A percentile compares a stretch with the other conserved stretches of the same genome.
Conservation (phyloP, 176 grass and related monocot species). For the Dactylis glomerata region DNA sequence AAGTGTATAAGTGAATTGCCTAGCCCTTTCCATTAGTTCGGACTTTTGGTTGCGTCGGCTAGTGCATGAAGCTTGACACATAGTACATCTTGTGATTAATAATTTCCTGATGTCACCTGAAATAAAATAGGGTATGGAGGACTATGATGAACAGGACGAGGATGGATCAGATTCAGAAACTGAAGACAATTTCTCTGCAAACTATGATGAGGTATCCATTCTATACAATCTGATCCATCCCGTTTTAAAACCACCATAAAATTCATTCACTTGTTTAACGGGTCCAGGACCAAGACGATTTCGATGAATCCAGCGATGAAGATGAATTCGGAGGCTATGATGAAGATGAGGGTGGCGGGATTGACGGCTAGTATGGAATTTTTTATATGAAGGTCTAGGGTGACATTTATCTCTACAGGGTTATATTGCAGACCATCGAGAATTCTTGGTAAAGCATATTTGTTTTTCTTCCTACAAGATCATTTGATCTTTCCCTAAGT, state of each 20-base stretch:
- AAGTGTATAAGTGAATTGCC: no score
- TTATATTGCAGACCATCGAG: neutral
- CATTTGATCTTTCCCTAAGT: neutral
- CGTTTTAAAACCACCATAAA: slow-evolving; percentile 20
- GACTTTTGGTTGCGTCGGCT: no score
- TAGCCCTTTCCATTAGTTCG: no score
- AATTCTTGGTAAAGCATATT: slow-evolving; percentile 11
- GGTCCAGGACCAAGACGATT: slow-evolving; percentile 48
- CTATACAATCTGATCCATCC: neutral
- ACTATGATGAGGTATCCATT: slow-evolving; percentile 44
- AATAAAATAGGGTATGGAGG: slow-evolving; percentile 67
- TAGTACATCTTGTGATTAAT: neutral
- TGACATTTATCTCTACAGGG: neutral
- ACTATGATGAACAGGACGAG: slow-evolving; percentile 39
- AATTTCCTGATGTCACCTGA: slow-evolving; percentile 4
- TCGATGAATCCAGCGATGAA: slow-evolving; percentile 60
- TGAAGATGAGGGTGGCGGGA: neutral
- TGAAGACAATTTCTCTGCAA: slow-evolving; percentile 7
- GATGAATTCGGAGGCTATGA: slow-evolving; percentile 17
- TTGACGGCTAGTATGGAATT: slow-evolving; percentile 20
- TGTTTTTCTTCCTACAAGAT: neutral
- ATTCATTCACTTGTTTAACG: neutral
- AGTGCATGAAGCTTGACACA: no score
- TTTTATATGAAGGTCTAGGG: slow-evolving; percentile 9
- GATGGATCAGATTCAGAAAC: slow-evolving; percentile 51